These are phyloP conservation scores for Lipomyces yarrowii DNA, from an alignment of 1,139 yeast species.

Conservation along the genomic window DNA sequence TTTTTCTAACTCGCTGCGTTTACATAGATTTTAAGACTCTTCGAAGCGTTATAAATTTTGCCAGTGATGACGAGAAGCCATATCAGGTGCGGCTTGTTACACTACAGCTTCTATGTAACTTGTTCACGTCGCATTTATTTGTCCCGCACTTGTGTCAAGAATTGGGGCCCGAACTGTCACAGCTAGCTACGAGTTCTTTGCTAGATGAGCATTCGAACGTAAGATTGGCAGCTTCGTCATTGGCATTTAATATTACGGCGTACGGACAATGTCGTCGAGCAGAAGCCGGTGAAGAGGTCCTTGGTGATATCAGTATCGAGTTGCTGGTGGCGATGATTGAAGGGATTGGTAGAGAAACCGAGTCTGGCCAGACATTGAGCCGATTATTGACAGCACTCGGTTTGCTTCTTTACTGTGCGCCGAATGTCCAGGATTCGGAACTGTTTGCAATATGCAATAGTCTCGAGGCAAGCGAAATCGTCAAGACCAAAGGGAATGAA, in stretches of 20 bases:
- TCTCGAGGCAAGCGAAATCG: conserved; percentile 14
- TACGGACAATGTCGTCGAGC: conserved; percentile 22
- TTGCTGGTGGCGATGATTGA: conserved; percentile 30
- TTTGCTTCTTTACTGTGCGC: conserved; percentile 28
- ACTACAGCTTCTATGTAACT: conserved; percentile 31
- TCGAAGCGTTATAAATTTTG: conserved; percentile 5
- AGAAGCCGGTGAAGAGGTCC: conserved; percentile 14
- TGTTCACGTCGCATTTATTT: conserved; percentile 22
- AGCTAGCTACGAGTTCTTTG: conserved; percentile 20
- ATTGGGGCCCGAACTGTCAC: conserved; percentile 17
- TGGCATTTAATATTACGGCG: conserved; percentile 29
- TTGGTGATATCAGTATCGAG: conserved; percentile 22
- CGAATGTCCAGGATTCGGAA: conserved; percentile 13
- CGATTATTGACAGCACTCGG: conserved; percentile 28
- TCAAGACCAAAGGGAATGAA: background rate
- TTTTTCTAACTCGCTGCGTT: background rate
- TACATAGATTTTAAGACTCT: conserved; percentile 8
- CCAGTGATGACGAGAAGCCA: conserved; percentile 15
- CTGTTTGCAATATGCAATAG: conserved; percentile 7
- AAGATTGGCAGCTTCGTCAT: conserved; percentile 31
- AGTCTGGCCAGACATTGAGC: conserved; percentile 25
- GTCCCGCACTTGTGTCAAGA: conserved; percentile 18
- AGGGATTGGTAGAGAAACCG: conserved; percentile 29
- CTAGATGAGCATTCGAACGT: conserved; percentile 30
- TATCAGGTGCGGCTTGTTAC: conserved; percentile 32